A percentile compares a stretch with the other conserved stretches of the same genome.
phyloP scores from a whole-genome alignment of 352 stramenopile species.

The Phytopythium aichiense region DNA sequence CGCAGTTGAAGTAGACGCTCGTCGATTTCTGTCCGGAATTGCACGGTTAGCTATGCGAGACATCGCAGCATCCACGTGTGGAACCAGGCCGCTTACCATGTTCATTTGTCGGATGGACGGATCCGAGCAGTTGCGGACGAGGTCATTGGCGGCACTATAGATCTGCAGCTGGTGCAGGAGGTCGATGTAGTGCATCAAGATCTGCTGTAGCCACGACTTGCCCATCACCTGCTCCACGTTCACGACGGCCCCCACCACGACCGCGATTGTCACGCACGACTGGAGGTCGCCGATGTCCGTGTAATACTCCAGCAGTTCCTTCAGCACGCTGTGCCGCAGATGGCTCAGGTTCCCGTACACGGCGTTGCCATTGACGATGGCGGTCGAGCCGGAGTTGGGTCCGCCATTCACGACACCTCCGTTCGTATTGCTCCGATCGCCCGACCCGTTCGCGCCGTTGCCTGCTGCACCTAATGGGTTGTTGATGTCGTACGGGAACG shows the following conservation, averaged over 20 bases:
- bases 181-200: slow-evolving; percentile 90
- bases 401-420: slow-evolving; percentile 2
- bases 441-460: slow-evolving; percentile 14
- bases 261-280: slow-evolving; percentile 70
- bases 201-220: slow-evolving; percentile 86
- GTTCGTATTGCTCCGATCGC: slow-evolving; percentile 21
- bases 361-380: slow-evolving; percentile 71
- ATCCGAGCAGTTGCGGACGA: slow-evolving; percentile 83
- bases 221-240: slow-evolving; percentile 82
- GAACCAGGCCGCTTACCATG: slow-evolving; percentile 43
- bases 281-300: slow-evolving; percentile 84
- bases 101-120: slow-evolving; percentile 89
- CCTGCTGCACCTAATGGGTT: slow-evolving; percentile 28
- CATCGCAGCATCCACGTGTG: slow-evolving; percentile 1
- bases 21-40: slow-evolving; percentile 68
- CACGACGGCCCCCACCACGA: slow-evolving; percentile 65
- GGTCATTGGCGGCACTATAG: slow-evolving; percentile 82
- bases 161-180: slow-evolving; percentile 85
- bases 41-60: slow-evolving; percentile 6
- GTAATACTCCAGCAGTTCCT: slow-evolving; percentile 87
- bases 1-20: slow-evolving; percentile 83
- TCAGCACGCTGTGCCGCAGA: slow-evolving; percentile 70
- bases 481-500: slow-evolving; percentile 71
- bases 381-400: slow-evolving; percentile 31
- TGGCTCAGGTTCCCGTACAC: slow-evolving; percentile 72